phyloP scores from a whole-genome alignment of 2,329 filamentous ascomycete species.

The Neofusicoccum sp. region DNA sequence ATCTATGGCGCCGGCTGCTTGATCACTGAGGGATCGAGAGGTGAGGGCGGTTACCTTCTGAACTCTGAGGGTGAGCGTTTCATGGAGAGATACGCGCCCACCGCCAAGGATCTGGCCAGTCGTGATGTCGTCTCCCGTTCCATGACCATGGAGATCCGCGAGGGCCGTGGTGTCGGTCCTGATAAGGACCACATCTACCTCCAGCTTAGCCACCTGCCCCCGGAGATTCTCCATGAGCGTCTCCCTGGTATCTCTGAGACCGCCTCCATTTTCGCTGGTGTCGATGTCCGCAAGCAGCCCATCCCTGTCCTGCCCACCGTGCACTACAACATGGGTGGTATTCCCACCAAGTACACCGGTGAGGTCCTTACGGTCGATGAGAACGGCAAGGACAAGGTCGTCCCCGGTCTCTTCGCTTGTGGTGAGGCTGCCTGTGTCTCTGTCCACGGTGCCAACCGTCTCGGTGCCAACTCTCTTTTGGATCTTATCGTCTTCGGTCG shows the following conservation, averaged over 20 bases:
- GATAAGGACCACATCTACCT: slow-evolving; percentile 99
- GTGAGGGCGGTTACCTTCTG: slow-evolving; percentile 95
- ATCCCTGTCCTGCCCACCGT: slow-evolving; percentile 95
- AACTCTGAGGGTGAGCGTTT: slow-evolving; percentile 98
- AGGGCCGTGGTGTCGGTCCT: slow-evolving; percentile 92
- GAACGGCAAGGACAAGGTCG: slow-evolving; percentile 84
- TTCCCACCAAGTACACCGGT: slow-evolving; percentile 94
- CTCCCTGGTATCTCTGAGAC: slow-evolving; percentile 98
- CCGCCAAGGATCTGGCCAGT: slow-evolving; percentile 94
- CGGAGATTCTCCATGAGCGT: slow-evolving; percentile 91
- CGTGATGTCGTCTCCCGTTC: slow-evolving; percentile 96
- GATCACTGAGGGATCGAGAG: slow-evolving; percentile 96
- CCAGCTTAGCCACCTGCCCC: slow-evolving; percentile 90
- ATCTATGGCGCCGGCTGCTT: slow-evolving; percentile 98
- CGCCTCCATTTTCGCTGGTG: slow-evolving; percentile 92
- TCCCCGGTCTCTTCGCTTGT: slow-evolving; percentile 92
- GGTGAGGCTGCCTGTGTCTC: slow-evolving; percentile 97
- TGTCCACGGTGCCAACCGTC: slow-evolving; percentile 95
- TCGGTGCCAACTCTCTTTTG: slow-evolving; percentile 96
- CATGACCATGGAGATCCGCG: slow-evolving; percentile 97
- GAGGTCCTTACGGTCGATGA: slow-evolving; percentile 90
- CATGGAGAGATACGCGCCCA: slow-evolving; percentile 98
- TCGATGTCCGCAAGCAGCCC: slow-evolving; percentile 95
- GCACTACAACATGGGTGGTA: slow-evolving; percentile 99
- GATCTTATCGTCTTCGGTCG: slow-evolving; percentile 97